A percentile compares a stretch with the other conserved stretches of the same genome.
phyloP scores from a whole-genome alignment of 805 yeast genomes.

The Candida vaughaniae region DNA sequence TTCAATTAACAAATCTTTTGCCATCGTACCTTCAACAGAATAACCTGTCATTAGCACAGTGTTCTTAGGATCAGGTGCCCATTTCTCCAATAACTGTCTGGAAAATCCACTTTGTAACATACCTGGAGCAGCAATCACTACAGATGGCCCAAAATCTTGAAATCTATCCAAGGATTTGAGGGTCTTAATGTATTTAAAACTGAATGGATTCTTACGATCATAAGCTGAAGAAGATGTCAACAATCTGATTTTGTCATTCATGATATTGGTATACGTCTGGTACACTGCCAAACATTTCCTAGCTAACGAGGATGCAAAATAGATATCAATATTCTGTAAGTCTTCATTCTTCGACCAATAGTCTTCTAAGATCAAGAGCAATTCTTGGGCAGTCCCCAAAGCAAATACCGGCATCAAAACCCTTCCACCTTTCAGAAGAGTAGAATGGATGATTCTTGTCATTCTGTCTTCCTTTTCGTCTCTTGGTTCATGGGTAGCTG shows the following conservation, averaged over 20 bases:
- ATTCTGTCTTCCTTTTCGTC: conserved; percentile 78
- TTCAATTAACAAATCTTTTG: conserved; percentile 81
- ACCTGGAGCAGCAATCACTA: conserved; percentile 96
- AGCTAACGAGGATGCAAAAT: conserved; percentile 90
- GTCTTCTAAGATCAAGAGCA: conserved; percentile 85
- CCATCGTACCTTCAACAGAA: conserved; percentile 98
- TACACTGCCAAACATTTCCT: conserved; percentile 96
- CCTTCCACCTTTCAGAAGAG: conserved; percentile 85
- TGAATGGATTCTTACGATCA: conserved; percentile 70
- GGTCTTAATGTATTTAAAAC: conserved; percentile 80
- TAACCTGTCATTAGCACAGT: conserved; percentile 90
- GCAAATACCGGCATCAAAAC: conserved; percentile 94
- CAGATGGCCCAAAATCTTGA: conserved; percentile 94
- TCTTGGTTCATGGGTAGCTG: conserved; percentile 94
- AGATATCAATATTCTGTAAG: conserved; percentile 76
- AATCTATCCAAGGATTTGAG: conserved; percentile 77
- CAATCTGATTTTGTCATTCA: conserved; percentile 89
- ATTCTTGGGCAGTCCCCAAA: conserved; percentile 94
- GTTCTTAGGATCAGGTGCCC: conserved; percentile 97
- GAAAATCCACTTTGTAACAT: conserved; percentile 97
- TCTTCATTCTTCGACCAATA: conserved; percentile 89
- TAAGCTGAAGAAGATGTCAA: conserved; percentile 43
- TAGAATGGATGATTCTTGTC: conserved; percentile 79
- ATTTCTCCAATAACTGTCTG: conserved; percentile 83
- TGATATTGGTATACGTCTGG: conserved; percentile 94